Evolutionary conservation across 257 asterid species (phyloP).

Genomic region (Solanum paucissectum): DNA sequence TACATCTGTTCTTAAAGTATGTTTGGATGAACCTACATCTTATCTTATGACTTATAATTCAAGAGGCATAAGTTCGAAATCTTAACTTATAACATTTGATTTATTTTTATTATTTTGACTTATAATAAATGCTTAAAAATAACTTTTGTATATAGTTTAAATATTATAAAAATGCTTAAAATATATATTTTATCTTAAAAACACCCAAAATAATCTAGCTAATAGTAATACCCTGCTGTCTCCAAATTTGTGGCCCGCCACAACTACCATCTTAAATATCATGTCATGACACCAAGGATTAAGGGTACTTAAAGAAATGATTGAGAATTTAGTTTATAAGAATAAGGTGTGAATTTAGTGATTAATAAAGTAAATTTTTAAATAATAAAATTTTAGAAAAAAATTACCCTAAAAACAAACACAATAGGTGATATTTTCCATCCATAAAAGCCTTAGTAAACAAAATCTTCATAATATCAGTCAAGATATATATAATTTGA

Average conservation of each 20-base stretch:
- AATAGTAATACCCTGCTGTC: neutral
- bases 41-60: neutral
- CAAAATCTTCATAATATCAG: too few relatives aligned
- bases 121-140: neutral
- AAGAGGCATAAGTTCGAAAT: neutral
- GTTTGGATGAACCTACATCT: neutral
- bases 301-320: neutral
- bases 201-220: neutral
- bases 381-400: too few relatives aligned
- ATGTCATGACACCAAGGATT: neutral
- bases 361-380: too few relatives aligned
- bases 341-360: too few relatives aligned
- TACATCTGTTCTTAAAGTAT: neutral
- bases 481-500: too few relatives aligned
- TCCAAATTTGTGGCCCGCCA: neutral
- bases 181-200: neutral
- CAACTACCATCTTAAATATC: neutral
- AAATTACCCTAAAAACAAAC: too few relatives aligned
- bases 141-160: neutral
- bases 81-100: neutral
- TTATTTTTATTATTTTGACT: neutral
- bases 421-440: too few relatives aligned
- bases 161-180: neutral
- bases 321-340: neutral
- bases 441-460: too few relatives aligned